phyloP scores from a whole-genome alignment of 352 stramenopile genomes.

The Phytophthora tentaculata region DNA sequence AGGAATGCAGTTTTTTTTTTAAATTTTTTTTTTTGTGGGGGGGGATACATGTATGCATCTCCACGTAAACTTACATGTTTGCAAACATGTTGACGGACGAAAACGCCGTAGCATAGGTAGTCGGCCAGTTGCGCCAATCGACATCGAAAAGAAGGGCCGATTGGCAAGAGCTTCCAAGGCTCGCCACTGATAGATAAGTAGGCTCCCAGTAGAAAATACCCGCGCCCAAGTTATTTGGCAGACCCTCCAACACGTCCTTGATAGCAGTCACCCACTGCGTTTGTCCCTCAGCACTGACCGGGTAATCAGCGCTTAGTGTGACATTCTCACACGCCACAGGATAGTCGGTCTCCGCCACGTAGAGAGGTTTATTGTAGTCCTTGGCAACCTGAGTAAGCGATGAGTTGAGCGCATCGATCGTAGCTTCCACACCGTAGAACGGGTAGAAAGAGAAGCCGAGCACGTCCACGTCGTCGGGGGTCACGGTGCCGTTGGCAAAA shows the following conservation, averaged over 20 bases:
- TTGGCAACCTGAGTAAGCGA: slow-evolving; percentile 37
- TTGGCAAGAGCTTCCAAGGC: slow-evolving; percentile 38
- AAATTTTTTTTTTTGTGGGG: no score
- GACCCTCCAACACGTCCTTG: slow-evolving; percentile 27
- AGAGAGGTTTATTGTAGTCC: slow-evolving; percentile 38
- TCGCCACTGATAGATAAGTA: slow-evolving; percentile 24
- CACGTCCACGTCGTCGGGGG: slow-evolving; percentile 33
- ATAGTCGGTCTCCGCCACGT: slow-evolving; percentile 43
- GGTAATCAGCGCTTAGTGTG: slow-evolving; percentile 34
- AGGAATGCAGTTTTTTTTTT: no score
- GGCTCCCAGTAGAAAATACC: slow-evolving; percentile 49
- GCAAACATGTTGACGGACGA: slow-evolving; percentile 34
- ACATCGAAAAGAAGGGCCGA: slow-evolving; percentile 44
- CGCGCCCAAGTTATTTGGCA: slow-evolving; percentile 30
- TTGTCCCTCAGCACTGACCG: slow-evolving; percentile 36
- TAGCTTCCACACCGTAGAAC: slow-evolving; percentile 41
- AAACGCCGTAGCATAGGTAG: slow-evolving; percentile 36
- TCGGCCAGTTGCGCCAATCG: slow-evolving; percentile 31
- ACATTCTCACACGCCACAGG: slow-evolving; percentile 29
- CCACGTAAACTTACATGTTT: slow-evolving; percentile 6
- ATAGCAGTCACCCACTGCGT: slow-evolving; percentile 37
- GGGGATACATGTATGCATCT: no score
- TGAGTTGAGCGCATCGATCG: slow-evolving; percentile 33
- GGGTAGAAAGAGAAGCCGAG: slow-evolving; percentile 49
- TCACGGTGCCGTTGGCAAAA: slow-evolving; percentile 40